Evolutionary conservation across 768 basidiomycete species (phyloP), one percentile per base, ranked within the genome.

Genomic region (Russula lepida): DNA sequence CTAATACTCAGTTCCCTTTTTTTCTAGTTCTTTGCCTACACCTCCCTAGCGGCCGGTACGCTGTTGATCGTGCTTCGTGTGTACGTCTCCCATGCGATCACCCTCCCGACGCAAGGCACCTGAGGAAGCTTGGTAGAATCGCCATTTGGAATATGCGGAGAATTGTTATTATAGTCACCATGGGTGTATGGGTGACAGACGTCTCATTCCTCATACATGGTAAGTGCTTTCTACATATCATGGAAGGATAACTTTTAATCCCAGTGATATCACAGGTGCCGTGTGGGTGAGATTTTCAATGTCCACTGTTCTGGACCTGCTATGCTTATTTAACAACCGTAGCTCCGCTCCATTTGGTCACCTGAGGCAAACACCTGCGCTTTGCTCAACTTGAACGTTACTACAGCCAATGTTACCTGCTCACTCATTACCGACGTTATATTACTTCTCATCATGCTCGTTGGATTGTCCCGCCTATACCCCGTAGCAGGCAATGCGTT

Each of bases 141-240:
- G 59, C 59, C 6, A 30, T 60, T 23, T 60, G 59, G 59, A 28
- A 49, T n/a, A 47, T 32, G 32, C 25, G 47, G 8, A 32, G 4
- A 2, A 6, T 28, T 21, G 11, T 30, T 11, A 1, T 54, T 0
- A 33, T 2, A 15, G 15, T 47, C 2, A 25, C 28, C 25, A 17
- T 9, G 1, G 4, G 23, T 19, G 2, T 30, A 28, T 60, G 52
- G 59, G 0, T n/a, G 6, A 11, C 23, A 1, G 54, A 54, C 12
- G 27, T 48, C 11, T 0, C 27, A 33, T 25, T 46, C 27, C 37
- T 47, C 12, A 28, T 55, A 4, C 21, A 55, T 12, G 47, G 59
- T 35, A 32, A 23, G 59, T 48, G 33, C 23, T 17, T 30, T 8
- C 37, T 33, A 17, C 12, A 1, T 1, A 13, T 47, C 19, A n/a